Base-by-base conservation (phyloP, 352 stramenopile species). In the Globisporangium lucens region DNA sequence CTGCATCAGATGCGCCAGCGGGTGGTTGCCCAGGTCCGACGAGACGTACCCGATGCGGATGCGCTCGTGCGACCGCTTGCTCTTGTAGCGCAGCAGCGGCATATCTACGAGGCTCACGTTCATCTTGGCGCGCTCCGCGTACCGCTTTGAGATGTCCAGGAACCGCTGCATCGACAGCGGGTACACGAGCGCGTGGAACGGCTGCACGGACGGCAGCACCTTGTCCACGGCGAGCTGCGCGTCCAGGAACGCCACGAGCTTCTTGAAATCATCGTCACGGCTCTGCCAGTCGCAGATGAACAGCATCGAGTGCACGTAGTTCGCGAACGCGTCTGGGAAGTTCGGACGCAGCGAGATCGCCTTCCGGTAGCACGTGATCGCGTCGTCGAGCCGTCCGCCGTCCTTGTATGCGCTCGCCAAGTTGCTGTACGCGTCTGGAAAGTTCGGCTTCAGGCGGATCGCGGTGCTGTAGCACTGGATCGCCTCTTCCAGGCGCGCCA, bases 371-470 rank as follows among this genome's bases (percentile, higher is more conserved):
- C 89, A 98, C 13, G 82, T 91, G 62, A 98, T 97, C 35, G 93
- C 93, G 61, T 98, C 89, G 46, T 94, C 80, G 5, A 97, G 69
- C 15, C 90, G 84, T 0, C 92, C 93, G 24, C 90, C 85, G 56
- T 97, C 89, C 75, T 97, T 98, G 76, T 98, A 98, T 2, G 94
- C 88, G 65, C 87, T 96, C 10, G 90, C 94, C 13, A 98, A 71
- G 63, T 98, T 98, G 65, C 82, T 91, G 69, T 97, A 98, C 1
- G 94, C 95, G 61, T 98, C 94, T 0, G 90, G 86, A 61, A 98
- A 97, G 38, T 82, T 68, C 24, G 90, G 90, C 55, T 97, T 96
- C 17, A 98, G 75, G 9, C 92, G 87, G 58, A 98, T 96, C 9
- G 91, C 91, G 8, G 86, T 96, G 56, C 75, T 91, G 77, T 97